Evolutionary conservation across 2,329 filamentous ascomycete species (phyloP).

Genomic region (Lithohypha guttulata): DNA sequence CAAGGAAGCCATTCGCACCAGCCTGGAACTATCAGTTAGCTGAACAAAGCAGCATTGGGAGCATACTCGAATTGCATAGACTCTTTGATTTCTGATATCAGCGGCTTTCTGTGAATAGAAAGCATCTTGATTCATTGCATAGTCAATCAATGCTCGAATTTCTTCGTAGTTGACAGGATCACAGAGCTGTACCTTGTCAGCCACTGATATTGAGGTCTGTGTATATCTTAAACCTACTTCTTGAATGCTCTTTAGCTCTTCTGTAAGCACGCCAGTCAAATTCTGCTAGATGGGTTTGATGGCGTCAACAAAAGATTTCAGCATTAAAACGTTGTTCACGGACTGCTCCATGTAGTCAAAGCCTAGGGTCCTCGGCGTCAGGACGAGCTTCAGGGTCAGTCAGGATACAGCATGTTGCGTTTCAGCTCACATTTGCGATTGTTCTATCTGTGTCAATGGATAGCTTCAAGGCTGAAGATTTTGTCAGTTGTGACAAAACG

Average conservation of each 20-base stretch:
- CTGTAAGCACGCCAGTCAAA: constrained; percentile 52
- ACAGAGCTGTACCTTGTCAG: constrained; percentile 43
- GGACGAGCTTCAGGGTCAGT: constrained; percentile 51
- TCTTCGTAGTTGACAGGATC: constrained; percentile 49
- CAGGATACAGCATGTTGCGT: not conserved
- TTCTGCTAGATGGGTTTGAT: constrained; percentile 59
- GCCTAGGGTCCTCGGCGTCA: constrained; percentile 56
- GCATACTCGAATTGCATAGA: constrained; percentile 69
- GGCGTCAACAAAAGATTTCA: constrained; percentile 68
- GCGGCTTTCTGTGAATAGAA: constrained; percentile 66
- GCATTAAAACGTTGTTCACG: constrained; percentile 74
- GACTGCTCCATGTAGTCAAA: constrained; percentile 65
- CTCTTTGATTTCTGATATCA: constrained; percentile 79
- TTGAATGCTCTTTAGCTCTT: constrained; percentile 57
- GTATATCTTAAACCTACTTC: constrained; percentile 39
- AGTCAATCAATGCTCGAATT: constrained; percentile 54
- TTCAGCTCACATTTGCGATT: constrained; percentile 54
- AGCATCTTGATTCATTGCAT: constrained; percentile 70
- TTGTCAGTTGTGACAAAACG: constrained; percentile 13
- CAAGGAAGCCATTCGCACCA: constrained; percentile 72
- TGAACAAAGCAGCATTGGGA: not conserved
- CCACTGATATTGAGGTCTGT: too few relatives aligned
- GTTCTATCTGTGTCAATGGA: constrained; percentile 73
- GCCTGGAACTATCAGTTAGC: constrained; percentile 40
- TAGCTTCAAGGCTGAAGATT: constrained; percentile 51